Evolutionary conservation across 371 early-diverging fungal genomes (phyloP).

Genomic region (Apophysomyces elegans): DNA sequence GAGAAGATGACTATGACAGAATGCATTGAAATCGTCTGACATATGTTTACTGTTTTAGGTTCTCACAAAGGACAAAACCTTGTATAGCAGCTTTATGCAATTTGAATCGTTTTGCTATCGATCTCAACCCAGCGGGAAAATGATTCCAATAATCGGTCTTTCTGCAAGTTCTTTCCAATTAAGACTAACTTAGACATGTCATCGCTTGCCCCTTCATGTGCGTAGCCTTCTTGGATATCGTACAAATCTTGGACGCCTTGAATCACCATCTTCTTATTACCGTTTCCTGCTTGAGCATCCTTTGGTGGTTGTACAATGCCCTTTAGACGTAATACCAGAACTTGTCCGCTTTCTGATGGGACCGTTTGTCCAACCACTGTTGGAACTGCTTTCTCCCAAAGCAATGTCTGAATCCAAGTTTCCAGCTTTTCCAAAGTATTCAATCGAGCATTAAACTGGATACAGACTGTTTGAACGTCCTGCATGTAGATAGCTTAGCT

Average conservation of each 20-base stretch:
- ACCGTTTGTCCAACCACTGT: conserved; percentile 7
- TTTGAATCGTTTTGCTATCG: background rate
- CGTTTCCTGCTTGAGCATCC: conserved; percentile 11
- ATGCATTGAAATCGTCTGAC: too few species aligned
- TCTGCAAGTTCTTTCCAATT: conserved; percentile 65
- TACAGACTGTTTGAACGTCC: conserved; percentile 60
- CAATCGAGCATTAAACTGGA: conserved; percentile 44
- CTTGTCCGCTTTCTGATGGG: conserved; percentile 20
- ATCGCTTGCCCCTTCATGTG: conserved; percentile 42
- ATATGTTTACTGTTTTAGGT: too few species aligned
- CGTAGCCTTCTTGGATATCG: conserved; percentile 73
- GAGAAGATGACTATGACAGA: too few species aligned
- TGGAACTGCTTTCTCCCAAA: conserved; percentile 87
- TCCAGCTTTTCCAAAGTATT: conserved; percentile 61
- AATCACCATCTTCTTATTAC: conserved; percentile 61
- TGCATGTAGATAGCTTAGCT: conserved; percentile 22
- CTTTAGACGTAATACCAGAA: conserved; percentile 83
- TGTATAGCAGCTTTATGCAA: background rate
- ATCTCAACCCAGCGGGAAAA: conserved; percentile 33
- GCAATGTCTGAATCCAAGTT: conserved; percentile 85
- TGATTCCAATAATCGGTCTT: conserved; percentile 45
- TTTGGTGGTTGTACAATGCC: conserved; percentile 70
- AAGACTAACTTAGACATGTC: conserved; percentile 65
- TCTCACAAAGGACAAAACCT: too few species aligned
- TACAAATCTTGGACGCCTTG: conserved; percentile 95